Evolutionary conservation across 164 flowering plant genomes (phyloP), one percentile per base, ranked within the genome.

Genomic region (Euptelea pleiosperma): DNA sequence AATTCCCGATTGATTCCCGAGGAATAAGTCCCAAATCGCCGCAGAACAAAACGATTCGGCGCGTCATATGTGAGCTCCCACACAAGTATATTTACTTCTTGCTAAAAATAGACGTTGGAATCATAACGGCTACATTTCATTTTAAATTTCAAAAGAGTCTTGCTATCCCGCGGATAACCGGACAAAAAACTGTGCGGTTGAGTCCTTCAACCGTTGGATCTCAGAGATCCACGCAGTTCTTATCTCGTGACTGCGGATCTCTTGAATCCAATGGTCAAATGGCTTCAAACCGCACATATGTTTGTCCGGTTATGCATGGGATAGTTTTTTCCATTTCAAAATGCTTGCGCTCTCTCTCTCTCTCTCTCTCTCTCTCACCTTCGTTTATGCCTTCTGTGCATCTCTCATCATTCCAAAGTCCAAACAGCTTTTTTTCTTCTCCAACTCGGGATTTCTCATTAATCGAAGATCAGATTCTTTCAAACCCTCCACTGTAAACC

Each of bases 91-190:
- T 19, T 31, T 40, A 45, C 25, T 44, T 33, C 21, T 25, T 58
- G 0, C 47, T 8, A 61, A 72, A 69, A 39, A 52, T 34, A 70
- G 69, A 48, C 83, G 83, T 82, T 77, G 40, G 42, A 63, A 18
- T 36, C 12, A 24, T 67, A 84, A 81, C 90, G 90, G 85, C 85
- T 80, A 75, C n/a, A 48, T 77, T 77, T 56, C 39, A 29, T 25
- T 65, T 70, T 57, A 44, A 57, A 62, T 45, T 70, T 65, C 51
- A 18, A n/a, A n/a, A n/a, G n/a, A n/a, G n/a, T n/a, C n/a, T n/a
- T n/a, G n/a, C n/a, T n/a, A n/a, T n/a, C n/a, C n/a, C n/a, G n/a
- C n/a, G n/a, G n/a, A n/a, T n/a, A n/a, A n/a, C n/a, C n/a, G n/a
- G n/a, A n/a, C n/a, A n/a, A n/a, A n/a, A n/a, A n/a, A n/a, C n/a